A percentile compares a stretch with the other conserved stretches of the same genome.
Conservation (phyloP, 495 filamentous ascomycete genomes). For the Rostrohypoxylon terebratum region DNA sequence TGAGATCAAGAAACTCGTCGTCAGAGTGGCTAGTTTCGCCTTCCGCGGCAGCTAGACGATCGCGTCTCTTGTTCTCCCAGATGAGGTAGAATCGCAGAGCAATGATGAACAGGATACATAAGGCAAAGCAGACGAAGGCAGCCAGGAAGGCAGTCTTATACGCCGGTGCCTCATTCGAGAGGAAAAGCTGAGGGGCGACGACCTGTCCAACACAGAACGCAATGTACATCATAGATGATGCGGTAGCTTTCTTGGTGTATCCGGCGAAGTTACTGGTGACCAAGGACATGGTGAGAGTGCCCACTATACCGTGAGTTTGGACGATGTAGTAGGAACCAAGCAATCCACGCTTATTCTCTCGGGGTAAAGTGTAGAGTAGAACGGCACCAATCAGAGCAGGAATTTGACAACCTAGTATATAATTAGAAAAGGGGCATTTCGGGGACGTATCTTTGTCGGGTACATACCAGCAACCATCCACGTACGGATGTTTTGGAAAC, state of each 20-base stretch:
- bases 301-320: constrained; percentile 38
- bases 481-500: constrained; percentile 42
- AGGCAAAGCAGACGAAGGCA: constrained; percentile 39
- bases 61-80: constrained; percentile 40
- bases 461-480: constrained; percentile 37
- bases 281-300: constrained; percentile 36
- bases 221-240: constrained; percentile 67
- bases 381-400: constrained; percentile 37
- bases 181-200: constrained; percentile 55
- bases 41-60: constrained; percentile 6
- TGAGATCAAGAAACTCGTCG: constrained; percentile 56
- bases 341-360: constrained; percentile 28
- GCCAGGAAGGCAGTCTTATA: constrained; percentile 49
- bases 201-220: constrained; percentile 70
- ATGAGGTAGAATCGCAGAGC: constrained; percentile 34
- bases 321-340: constrained; percentile 40
- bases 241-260: constrained; percentile 78
- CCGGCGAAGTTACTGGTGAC: constrained; percentile 69
- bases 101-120: constrained; percentile 35
- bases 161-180: constrained; percentile 39
- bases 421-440: background rate
- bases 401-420: constrained; percentile 32
- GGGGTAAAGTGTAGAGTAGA: constrained; percentile 39
- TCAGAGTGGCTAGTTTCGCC: constrained; percentile 15
- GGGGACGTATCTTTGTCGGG: background rate